Evolutionary conservation across 805 yeast genomes (phyloP).

Genomic region (Monosporozyma aerobia): DNA sequence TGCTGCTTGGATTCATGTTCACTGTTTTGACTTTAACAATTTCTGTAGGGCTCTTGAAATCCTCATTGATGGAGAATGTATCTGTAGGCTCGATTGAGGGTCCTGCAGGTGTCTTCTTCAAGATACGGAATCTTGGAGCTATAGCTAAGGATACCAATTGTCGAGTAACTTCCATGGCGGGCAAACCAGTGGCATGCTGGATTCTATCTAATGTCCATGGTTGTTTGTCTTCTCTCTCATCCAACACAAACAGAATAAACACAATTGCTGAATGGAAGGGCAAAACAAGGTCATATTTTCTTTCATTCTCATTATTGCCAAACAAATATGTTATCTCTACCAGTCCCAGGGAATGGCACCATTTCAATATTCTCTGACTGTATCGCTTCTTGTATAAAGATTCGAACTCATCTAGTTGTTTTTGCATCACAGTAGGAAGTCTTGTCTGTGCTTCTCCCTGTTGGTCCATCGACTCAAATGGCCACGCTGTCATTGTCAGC

Average conservation of each 20-base stretch:
- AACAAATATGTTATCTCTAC: slow-evolving; percentile 54
- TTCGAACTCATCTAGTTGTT: slow-evolving; percentile 38
- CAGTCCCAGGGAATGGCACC: slow-evolving; percentile 82
- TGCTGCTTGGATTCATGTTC: background rate
- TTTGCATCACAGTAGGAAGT: slow-evolving; percentile 37
- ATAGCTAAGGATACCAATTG: slow-evolving; percentile 78
- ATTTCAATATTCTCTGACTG: slow-evolving; percentile 50
- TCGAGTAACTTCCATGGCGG: slow-evolving; percentile 61
- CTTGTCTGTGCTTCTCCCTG: slow-evolving; percentile 28
- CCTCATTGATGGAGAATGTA: slow-evolving; percentile 54
- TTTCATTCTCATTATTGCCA: background rate
- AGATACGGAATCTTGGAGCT: slow-evolving; percentile 70
- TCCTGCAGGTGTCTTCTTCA: slow-evolving; percentile 66
- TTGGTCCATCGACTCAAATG: slow-evolving; percentile 36
- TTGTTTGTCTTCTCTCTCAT: slow-evolving; percentile 35
- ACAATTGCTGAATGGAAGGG: slow-evolving; percentile 76
- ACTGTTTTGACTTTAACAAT: slow-evolving; percentile 52
- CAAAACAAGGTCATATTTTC: slow-evolving; percentile 60
- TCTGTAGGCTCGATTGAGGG: slow-evolving; percentile 59
- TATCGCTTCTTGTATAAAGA: slow-evolving; percentile 42
- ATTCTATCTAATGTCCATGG: slow-evolving; percentile 53
- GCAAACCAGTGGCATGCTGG: slow-evolving; percentile 55
- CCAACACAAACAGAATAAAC: slow-evolving; percentile 52
- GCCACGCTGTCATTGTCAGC: slow-evolving; percentile 61
- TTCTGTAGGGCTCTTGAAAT: slow-evolving; percentile 57